Evolutionary conservation across 2,329 filamentous ascomycete genomes (phyloP).

Genomic region (Alternaria viburni): DNA sequence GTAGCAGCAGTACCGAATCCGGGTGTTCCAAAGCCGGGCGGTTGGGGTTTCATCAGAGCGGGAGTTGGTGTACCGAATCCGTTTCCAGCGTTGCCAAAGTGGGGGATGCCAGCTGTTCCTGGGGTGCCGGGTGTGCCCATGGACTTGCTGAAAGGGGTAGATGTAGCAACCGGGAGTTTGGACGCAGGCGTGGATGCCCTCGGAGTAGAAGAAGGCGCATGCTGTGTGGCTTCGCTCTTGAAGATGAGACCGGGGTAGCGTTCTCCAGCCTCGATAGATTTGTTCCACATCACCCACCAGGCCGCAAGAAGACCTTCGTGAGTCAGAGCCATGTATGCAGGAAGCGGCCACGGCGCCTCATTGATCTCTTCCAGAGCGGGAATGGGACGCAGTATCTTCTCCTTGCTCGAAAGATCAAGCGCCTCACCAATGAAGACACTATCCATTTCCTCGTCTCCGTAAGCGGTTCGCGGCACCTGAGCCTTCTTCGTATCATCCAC

Average conservation of each 20-base stretch:
- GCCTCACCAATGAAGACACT: constrained; percentile 80
- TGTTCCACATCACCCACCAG: constrained; percentile 93
- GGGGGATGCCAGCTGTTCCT: constrained; percentile 26
- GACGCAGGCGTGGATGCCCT: constrained; percentile 13
- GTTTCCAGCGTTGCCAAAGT: constrained; percentile 9
- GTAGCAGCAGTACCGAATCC: constrained; percentile 22
- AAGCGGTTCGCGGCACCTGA: constrained; percentile 57
- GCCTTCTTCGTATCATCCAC: constrained; percentile 77
- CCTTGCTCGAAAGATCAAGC: constrained; percentile 82
- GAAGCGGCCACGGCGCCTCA: constrained; percentile 79
- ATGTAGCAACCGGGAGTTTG: constrained; percentile 13
- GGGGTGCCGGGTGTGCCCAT: constrained; percentile 29
- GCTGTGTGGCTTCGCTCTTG: constrained; percentile 36
- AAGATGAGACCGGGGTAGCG: constrained; percentile 74
- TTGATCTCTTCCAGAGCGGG: constrained; percentile 77
- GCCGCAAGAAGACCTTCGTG: constrained; percentile 83
- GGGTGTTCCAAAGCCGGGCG: constrained; percentile 34
- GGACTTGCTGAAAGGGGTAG: constrained; percentile 19
- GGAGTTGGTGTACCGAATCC: constrained; percentile 12
- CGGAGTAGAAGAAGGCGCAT: constrained; percentile 36
- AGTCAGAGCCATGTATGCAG: constrained; percentile 83
- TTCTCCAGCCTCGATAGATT: constrained; percentile 76
- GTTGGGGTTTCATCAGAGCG: constrained; percentile 15
- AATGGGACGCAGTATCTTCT: constrained; percentile 79
- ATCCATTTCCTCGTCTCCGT: constrained; percentile 60